Conservation (phyloP, 2,329 filamentous ascomycete species). For the Emmonsiellopsis sp. region DNA sequence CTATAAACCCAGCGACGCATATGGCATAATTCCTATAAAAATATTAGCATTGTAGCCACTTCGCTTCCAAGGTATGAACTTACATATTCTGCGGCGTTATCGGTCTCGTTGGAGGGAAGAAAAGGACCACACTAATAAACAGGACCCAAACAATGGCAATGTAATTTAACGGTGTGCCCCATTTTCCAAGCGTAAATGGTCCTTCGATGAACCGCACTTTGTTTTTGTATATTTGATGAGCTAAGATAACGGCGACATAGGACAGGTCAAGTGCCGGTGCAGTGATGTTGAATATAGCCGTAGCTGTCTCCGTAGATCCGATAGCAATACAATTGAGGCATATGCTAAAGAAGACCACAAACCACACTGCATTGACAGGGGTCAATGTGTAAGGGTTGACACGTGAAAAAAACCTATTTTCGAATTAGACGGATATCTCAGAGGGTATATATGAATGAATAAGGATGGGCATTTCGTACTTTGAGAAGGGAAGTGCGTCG, state of each 20-base stretch:
- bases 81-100: constrained; percentile 43
- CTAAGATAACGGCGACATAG: constrained; percentile 53
- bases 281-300: constrained; percentile 45
- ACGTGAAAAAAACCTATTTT: constrained; percentile 40
- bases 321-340: constrained; percentile 42
- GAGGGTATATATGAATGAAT: not conserved
- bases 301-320: constrained; percentile 35
- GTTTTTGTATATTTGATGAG: constrained; percentile 46
- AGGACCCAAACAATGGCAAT: constrained; percentile 52
- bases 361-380: constrained; percentile 56
- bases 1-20: constrained; percentile 38
- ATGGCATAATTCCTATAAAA: constrained; percentile 39
- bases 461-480: constrained; percentile 25
- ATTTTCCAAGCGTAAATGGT: constrained; percentile 49
- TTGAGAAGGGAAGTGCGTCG: constrained; percentile 51
- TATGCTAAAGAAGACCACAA: constrained; percentile 50
- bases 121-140: constrained; percentile 55
- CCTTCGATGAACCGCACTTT: constrained; percentile 48
- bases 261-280: constrained; percentile 45
- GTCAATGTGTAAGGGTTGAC: constrained; percentile 48
- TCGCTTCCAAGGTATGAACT: constrained; percentile 7
- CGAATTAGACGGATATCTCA: not conserved
- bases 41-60: constrained; percentile 2
- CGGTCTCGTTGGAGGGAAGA: constrained; percentile 42
- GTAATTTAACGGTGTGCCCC: constrained; percentile 47